Evolutionary conservation across 192 early-diverging fungal species (phyloP), one percentile per base, ranked within the genome.

Genomic region (Gonapodya sp.): DNA sequence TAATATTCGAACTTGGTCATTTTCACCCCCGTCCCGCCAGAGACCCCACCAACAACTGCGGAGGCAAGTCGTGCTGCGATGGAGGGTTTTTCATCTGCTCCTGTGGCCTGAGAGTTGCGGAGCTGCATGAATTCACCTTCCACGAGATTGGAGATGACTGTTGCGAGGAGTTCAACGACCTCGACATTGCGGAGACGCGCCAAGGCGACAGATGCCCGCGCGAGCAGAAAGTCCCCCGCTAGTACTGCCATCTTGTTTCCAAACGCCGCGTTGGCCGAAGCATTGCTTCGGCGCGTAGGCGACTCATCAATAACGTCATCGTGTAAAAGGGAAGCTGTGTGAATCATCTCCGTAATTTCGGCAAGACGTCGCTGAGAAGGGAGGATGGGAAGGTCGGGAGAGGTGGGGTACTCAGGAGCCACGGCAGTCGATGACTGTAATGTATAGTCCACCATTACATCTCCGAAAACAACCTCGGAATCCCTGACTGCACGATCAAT

Each of bases 81-180:
- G 33, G 80, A 35, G 35, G 32, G 32, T 35, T 1, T 36, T 24
- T 31, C 32, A 14, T 32, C 80, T n/a, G 81, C 73, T 18, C 34
- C 35, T 34, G 79, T 85, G 33, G 87, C 83, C 2, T 86, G 83
- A 31, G 89, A 85, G 81, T 96, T 95, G 74, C 93, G 88, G 2
- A 99, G 87, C 85, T 97, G 97, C 95, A 97, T 97, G 79, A 99
- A 96, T 86, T 99, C 97, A 31, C 97, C 97, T 81, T 99, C 97
- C 0, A 97, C 96, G 36, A 97, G 87, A 80, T 97, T 94, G 31
- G 94, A 92, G 84, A 99, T 95, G 72, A 94, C 93, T 2, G 96
- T 95, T 73, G 95, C 92, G 83, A 97, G 91, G 31, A 99, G 88
- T 80, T 97, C 97, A 32, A 94, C 96, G 0, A 96, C 95, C 82